Conservation (phyloP, 2,329 filamentous ascomycete species). For the Chaetothyriales sp. region DNA sequence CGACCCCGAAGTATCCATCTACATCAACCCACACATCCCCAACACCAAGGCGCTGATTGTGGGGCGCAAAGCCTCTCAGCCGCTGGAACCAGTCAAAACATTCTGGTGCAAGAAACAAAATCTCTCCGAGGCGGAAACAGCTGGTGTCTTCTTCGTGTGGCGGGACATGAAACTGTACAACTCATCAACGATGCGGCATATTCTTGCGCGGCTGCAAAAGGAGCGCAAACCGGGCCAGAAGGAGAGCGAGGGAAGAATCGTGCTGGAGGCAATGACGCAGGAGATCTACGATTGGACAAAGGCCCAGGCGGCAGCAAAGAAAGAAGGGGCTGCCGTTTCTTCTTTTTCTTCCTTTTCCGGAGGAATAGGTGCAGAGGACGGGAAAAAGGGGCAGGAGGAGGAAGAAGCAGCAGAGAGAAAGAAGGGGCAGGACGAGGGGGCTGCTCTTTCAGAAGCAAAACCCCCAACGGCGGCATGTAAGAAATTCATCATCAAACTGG, state of each 20-base stretch:
- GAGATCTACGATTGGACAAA: slow-evolving; percentile 39
- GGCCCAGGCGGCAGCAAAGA: slow-evolving; percentile 35
- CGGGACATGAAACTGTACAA: slow-evolving; percentile 59
- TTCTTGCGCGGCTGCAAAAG: slow-evolving; percentile 10
- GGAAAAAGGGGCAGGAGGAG: background rate
- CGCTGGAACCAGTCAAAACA: slow-evolving; percentile 51
- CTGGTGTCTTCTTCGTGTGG: slow-evolving; percentile 65
- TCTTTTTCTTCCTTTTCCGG: background rate
- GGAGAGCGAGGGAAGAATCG: slow-evolving; percentile 46
- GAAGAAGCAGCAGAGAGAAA: background rate
- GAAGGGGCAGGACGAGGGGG: slow-evolving; percentile 3
- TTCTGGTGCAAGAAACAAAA: slow-evolving; percentile 56
- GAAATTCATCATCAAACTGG: slow-evolving; percentile 34
- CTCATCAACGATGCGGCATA: slow-evolving; percentile 50
- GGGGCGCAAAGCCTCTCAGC: slow-evolving; percentile 53
- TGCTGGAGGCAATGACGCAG: slow-evolving; percentile 64
- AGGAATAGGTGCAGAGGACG: background rate
- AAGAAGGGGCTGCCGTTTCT: slow-evolving; percentile 23
- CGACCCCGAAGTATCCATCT: slow-evolving; percentile 46
- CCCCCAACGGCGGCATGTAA: slow-evolving; percentile 19
- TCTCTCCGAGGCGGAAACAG: slow-evolving; percentile 36
- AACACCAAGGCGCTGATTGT: slow-evolving; percentile 48
- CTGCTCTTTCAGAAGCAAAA: slow-evolving; percentile 12
- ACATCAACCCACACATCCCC: slow-evolving; percentile 55
- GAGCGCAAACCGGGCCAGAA: slow-evolving; percentile 17